Percentiles rank a stretch among this genome's conserved stretches.
Evolutionary conservation across 2,329 filamentous ascomycete species (phyloP).

Genomic region (Parastagonospora nodorum): DNA sequence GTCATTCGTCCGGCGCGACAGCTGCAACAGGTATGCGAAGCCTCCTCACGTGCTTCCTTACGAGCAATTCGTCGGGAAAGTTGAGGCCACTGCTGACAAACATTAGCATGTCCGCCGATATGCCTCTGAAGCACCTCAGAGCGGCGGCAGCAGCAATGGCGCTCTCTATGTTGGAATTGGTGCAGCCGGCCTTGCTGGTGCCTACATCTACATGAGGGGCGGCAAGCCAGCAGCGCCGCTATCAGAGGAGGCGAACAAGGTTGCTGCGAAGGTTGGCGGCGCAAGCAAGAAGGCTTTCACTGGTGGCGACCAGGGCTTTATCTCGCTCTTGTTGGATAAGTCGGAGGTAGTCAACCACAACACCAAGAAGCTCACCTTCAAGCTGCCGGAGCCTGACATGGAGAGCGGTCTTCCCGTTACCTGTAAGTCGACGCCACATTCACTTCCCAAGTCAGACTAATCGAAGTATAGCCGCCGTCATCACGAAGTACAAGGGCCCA

Average conservation of each 20-base stretch:
- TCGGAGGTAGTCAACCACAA: conserved; percentile 88
- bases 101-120: conserved; percentile 70
- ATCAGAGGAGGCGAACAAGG: conserved; percentile 45
- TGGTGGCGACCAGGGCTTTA: conserved; percentile 87
- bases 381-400: conserved; percentile 80
- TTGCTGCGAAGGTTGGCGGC: conserved; percentile 47
- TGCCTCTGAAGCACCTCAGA: conserved; percentile 67
- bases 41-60: conserved; percentile 13
- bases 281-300: conserved; percentile 64
- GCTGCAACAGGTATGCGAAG: conserved; percentile 46
- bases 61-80: conserved; percentile 18
- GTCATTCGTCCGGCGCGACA: conserved; percentile 49
- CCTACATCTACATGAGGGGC: conserved; percentile 55
- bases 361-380: conserved; percentile 90
- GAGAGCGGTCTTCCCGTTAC: conserved; percentile 82
- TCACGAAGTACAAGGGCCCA: conserved; percentile 90
- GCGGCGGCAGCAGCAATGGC: conserved; percentile 47
- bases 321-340: conserved; percentile 78
- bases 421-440: conserved; percentile 57
- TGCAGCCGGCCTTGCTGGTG: conserved; percentile 62
- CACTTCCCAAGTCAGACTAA: background rate
- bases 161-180: conserved; percentile 64
- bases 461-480: conserved; percentile 64
- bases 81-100: conserved; percentile 23
- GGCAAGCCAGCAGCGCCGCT: conserved; percentile 32